Evolutionary conservation across 345 rosid genomes (phyloP).

Genomic region (Eutrema heterophyllum): DNA sequence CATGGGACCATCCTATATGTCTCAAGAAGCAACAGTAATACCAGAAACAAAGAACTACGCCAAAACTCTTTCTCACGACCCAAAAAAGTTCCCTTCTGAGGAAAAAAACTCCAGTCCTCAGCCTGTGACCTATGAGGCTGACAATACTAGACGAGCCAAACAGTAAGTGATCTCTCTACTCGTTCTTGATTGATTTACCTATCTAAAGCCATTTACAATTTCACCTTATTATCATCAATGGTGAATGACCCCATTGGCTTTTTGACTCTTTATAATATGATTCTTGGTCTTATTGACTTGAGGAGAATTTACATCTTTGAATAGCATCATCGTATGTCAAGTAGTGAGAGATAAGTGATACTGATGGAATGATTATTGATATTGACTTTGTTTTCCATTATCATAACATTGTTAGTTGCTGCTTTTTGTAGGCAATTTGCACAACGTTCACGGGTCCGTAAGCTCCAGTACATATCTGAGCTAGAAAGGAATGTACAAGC

Average conservation of each 20-base stretch:
- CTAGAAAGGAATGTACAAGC: slow-evolving; percentile 94
- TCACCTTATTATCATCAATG: background rate
- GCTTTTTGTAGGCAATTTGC: slow-evolving; percentile 82
- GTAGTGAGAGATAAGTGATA: background rate
- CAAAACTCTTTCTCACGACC: slow-evolving; percentile 48
- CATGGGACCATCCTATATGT: slow-evolving; percentile 42
- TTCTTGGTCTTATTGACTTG: background rate
- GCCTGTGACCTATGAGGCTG: slow-evolving; percentile 51
- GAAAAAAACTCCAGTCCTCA: slow-evolving; percentile 41
- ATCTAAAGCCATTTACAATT: background rate
- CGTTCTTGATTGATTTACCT: background rate
- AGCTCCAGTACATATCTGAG: slow-evolving; percentile 99
- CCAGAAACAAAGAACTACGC: slow-evolving; percentile 53
- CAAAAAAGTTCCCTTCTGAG: slow-evolving; percentile 52
- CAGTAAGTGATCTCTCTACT: slow-evolving; percentile 58
- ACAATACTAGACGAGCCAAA: slow-evolving; percentile 69
- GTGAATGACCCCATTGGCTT: background rate
- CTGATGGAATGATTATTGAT: background rate
- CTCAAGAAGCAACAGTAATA: slow-evolving; percentile 48
- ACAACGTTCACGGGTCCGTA: slow-evolving; percentile 94
- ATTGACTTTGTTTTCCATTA: background rate
- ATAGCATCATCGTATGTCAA: background rate
- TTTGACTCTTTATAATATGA: background rate
- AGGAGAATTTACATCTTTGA: background rate
- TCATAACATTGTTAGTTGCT: slow-evolving; percentile 19